Evolutionary conservation across 1,139 yeast species (phyloP).

Genomic region (Kazachstania sp.): DNA sequence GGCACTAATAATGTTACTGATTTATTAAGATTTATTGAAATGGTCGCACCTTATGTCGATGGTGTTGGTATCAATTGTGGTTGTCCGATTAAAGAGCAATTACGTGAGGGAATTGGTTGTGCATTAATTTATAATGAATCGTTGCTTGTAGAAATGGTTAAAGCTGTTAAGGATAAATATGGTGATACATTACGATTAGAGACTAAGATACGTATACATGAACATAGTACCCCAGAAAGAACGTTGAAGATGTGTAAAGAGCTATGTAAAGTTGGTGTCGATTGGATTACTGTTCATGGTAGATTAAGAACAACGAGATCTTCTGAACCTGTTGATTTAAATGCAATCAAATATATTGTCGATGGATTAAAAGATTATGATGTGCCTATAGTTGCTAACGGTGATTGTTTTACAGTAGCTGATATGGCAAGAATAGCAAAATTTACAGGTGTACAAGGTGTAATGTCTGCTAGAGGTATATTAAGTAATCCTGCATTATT

Average conservation of each 20-base stretch:
- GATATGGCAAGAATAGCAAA: slow-evolving; percentile 58
- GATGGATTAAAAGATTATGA: slow-evolving; percentile 37
- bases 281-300: slow-evolving; percentile 90
- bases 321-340: slow-evolving; percentile 71
- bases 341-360: slow-evolving; percentile 65
- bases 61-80: slow-evolving; percentile 96
- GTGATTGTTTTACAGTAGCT: slow-evolving; percentile 68
- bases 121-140: slow-evolving; percentile 84
- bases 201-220: slow-evolving; percentile 84
- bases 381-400: slow-evolving; percentile 89
- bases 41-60: slow-evolving; percentile 87
- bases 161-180: slow-evolving; percentile 65
- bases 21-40: slow-evolving; percentile 68
- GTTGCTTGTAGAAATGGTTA: slow-evolving; percentile 73
- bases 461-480: slow-evolving; percentile 92
- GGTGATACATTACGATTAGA: slow-evolving; percentile 69
- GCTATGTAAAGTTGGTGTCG: slow-evolving; percentile 84
- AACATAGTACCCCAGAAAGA: slow-evolving; percentile 46
- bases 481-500: slow-evolving; percentile 82
- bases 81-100: slow-evolving; percentile 92
- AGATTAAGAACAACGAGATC: slow-evolving; percentile 79
- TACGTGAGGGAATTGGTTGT: slow-evolving; percentile 94
- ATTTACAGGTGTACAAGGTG: slow-evolving; percentile 75
- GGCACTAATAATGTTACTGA: slow-evolving; percentile 89
- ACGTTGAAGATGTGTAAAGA: slow-evolving; percentile 64